Conservation (phyloP, 495 filamentous ascomycete species). For the Daldinia caldariorum region DNA sequence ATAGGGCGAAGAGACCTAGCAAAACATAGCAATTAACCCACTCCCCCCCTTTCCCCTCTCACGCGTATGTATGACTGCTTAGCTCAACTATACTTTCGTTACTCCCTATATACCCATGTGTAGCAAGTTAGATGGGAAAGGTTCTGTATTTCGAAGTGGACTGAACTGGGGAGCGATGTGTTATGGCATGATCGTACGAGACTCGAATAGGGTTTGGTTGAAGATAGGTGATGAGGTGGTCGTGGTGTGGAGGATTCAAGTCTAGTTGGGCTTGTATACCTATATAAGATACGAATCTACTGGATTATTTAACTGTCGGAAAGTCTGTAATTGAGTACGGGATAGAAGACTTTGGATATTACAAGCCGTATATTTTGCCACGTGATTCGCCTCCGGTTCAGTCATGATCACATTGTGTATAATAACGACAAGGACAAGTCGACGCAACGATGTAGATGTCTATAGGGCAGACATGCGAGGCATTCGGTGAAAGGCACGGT, state of each 20-base stretch:
- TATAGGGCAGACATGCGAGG: neutral
- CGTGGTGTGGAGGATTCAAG: neutral
- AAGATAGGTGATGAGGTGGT: neutral
- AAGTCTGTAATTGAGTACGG: slow-evolving; percentile 4
- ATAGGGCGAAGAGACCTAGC: neutral
- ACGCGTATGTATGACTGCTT: slow-evolving; percentile 26
- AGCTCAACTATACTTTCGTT: slow-evolving; percentile 21
- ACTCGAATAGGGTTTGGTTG: neutral
- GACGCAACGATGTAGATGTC: neutral
- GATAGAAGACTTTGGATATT: neutral
- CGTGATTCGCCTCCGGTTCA: neutral
- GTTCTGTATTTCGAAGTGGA: neutral
- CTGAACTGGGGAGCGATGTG: neutral
- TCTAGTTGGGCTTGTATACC: neutral
- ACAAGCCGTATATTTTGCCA: neutral
- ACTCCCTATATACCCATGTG: slow-evolving; percentile 3
- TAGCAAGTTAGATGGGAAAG: slow-evolving; percentile 5
- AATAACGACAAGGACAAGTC: neutral
- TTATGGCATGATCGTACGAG: neutral
- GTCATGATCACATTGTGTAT: neutral
- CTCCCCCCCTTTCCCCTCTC: slow-evolving; percentile 15
- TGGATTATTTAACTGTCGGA: slow-evolving; percentile 3
- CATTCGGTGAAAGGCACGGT: neutral
- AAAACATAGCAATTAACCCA: neutral
- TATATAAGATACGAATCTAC: slow-evolving; percentile 10